These are phyloP conservation scores for Pyricularia grisea DNA, from an alignment of 2,329 filamentous ascomycete genomes.

Conservation along the genomic window DNA sequence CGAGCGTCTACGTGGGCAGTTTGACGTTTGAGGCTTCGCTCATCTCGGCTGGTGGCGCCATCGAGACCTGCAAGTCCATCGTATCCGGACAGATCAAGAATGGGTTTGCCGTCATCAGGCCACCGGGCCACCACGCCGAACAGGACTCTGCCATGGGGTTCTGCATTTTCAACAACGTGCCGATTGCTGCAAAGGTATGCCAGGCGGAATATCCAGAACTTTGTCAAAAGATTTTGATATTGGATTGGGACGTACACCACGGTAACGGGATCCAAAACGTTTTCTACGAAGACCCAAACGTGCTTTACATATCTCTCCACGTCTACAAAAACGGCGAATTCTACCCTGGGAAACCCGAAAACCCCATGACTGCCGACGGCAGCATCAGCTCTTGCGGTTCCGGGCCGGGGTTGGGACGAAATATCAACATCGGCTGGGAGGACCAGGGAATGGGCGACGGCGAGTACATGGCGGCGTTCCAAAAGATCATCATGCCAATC, in stretches of 20 bases:
- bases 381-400: conserved; percentile 50
- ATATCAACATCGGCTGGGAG: conserved; percentile 60
- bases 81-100: conserved; percentile 80
- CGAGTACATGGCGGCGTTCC: conserved; percentile 94
- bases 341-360: conserved; percentile 64
- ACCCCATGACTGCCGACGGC: conserved; percentile 48
- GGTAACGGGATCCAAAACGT: conserved; percentile 95
- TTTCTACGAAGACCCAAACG: conserved; percentile 89
- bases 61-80: conserved; percentile 92
- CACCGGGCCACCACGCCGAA: conserved; percentile 93
- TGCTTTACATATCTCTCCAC: conserved; percentile 91
- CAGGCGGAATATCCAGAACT: conserved; percentile 69
- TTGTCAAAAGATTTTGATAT: conserved; percentile 82
- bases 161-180: conserved; percentile 97
- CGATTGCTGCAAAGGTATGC: conserved; percentile 81
- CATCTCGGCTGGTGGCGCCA: conserved; percentile 83
- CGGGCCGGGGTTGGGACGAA: conserved; percentile 46
- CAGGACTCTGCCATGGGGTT: conserved; percentile 82
- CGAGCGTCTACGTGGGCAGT: conserved; percentile 75
- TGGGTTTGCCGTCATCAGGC: conserved; percentile 88
- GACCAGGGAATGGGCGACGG: conserved; percentile 83
- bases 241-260: conserved; percentile 81
- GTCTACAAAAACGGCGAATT: conserved; percentile 78
- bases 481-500: conserved; percentile 93
- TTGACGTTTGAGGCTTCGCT: conserved; percentile 74